Percentiles rank a stretch among this genome's conserved stretches.
phyloP scores from a whole-genome alignment of 208 protist genomes.

The Acanthamoeba polyphaga region DNA sequence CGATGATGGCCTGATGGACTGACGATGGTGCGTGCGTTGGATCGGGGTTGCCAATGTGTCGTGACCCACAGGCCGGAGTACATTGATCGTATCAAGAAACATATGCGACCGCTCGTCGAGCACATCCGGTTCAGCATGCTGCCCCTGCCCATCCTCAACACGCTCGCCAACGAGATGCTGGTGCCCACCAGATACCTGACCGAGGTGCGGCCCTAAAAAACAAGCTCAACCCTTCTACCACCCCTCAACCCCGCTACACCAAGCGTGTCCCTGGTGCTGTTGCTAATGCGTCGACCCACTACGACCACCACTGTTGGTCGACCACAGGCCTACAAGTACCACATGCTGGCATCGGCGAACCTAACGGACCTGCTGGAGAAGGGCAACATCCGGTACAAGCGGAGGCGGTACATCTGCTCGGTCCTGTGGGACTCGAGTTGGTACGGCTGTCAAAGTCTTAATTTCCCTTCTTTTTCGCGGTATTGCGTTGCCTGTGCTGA shows the following conservation, averaged over 20 bases:
- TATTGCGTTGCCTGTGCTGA: too few species aligned
- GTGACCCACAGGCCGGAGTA: neutral
- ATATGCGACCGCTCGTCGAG: neutral
- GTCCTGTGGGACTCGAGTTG: neutral
- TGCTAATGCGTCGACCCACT: neutral
- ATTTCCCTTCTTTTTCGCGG: too few species aligned
- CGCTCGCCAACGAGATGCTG: slow-evolving; percentile 20
- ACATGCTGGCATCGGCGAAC: neutral
- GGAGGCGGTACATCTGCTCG: neutral
- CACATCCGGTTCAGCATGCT: slow-evolving; percentile 9
- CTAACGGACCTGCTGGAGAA: neutral
- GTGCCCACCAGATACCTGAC: neutral
- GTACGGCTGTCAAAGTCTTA: neutral
- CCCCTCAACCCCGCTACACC: neutral
- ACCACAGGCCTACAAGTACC: slow-evolving; percentile 46
- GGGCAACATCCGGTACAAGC: neutral
- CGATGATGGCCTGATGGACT: neutral
- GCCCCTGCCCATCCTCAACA: slow-evolving; percentile 1
- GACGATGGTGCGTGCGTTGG: too few species aligned
- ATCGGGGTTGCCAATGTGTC: too few species aligned
- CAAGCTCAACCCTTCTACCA: too few species aligned
- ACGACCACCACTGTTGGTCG: too few species aligned
- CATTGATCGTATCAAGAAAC: slow-evolving; percentile 8
- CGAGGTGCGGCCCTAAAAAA: neutral
- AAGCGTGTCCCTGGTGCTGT: neutral